Conservation (phyloP, 2,329 filamentous ascomycete species). For the Xylariaceae sp. region DNA sequence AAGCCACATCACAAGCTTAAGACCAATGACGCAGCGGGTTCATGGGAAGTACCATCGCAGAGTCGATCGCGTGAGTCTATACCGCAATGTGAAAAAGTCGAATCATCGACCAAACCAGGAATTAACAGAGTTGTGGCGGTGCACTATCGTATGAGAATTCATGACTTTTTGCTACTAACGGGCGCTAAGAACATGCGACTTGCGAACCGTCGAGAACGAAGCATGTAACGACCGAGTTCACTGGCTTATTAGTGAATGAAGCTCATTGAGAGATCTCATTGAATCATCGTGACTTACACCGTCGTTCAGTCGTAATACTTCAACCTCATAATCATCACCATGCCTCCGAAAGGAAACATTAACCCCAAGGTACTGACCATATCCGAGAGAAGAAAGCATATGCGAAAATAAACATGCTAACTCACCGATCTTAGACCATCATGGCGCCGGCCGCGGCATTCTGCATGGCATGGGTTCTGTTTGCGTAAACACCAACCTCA, state of each 20-base stretch:
- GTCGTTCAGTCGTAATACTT: too few species aligned
- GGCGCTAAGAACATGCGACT: too few species aligned
- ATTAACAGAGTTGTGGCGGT: background rate
- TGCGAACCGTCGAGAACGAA: too few species aligned
- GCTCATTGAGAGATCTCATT: too few species aligned
- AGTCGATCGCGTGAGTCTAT: background rate
- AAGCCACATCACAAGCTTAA: background rate
- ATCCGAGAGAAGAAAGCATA: background rate
- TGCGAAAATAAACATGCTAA: too few species aligned
- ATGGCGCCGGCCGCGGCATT: constrained; percentile 19
- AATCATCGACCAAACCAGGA: background rate
- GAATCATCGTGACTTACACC: too few species aligned
- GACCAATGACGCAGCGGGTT: background rate
- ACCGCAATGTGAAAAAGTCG: background rate
- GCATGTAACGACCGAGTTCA: too few species aligned
- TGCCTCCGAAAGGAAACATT: constrained; percentile 18
- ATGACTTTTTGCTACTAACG: background rate
- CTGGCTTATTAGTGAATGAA: too few species aligned
- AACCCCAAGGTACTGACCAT: constrained; percentile 14
- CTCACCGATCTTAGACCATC: constrained; percentile 10
- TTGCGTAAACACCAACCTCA: constrained; percentile 12
- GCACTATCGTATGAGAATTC: background rate
- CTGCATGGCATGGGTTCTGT: constrained; percentile 20
- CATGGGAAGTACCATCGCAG: background rate
- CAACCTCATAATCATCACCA: background rate